phyloP scores from a whole-genome alignment of 73 alveolate species.

The Paramecium sonneborni region DNA sequence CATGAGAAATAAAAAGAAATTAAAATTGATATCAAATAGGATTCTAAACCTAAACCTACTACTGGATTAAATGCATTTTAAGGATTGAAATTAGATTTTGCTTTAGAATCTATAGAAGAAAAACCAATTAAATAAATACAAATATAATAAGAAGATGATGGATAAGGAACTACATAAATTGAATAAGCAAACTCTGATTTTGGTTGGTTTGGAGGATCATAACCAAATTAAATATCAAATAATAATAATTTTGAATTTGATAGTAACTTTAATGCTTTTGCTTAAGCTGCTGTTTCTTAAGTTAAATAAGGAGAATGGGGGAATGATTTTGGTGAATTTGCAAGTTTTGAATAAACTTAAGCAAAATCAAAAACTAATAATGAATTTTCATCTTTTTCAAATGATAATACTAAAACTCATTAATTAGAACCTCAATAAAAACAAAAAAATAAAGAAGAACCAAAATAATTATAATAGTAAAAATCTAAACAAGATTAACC shows the following conservation, averaged over 20 bases:
- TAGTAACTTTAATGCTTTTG: not conserved
- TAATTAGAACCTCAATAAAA: not conserved
- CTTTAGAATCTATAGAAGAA: not conserved
- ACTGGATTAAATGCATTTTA: not conserved
- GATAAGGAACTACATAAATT: not conserved
- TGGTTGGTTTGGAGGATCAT: slow-evolving; percentile 9
- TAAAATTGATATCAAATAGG: slow-evolving; percentile 18
- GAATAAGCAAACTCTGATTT: not conserved
- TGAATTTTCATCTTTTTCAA: not conserved
- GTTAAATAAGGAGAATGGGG: not conserved
- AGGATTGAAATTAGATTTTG: slow-evolving; percentile 6
- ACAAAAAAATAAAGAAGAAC: not conserved
- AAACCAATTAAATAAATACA: not conserved
- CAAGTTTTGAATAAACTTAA: not conserved
- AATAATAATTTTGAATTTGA: not conserved
- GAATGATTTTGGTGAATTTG: slow-evolving; percentile 6
- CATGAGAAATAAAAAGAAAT: slow-evolving; percentile 18
- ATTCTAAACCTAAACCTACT: not conserved
- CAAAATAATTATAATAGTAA: not conserved
- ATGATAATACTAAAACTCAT: not conserved
- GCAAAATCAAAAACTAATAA: not conserved
- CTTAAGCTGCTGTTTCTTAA: slow-evolving; percentile 3
- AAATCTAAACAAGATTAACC: not conserved
- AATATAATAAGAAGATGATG: not conserved
- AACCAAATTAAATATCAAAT: not conserved